Conservation (phyloP, 2,329 filamentous ascomycete genomes). For the Ramularia endophylla region DNA sequence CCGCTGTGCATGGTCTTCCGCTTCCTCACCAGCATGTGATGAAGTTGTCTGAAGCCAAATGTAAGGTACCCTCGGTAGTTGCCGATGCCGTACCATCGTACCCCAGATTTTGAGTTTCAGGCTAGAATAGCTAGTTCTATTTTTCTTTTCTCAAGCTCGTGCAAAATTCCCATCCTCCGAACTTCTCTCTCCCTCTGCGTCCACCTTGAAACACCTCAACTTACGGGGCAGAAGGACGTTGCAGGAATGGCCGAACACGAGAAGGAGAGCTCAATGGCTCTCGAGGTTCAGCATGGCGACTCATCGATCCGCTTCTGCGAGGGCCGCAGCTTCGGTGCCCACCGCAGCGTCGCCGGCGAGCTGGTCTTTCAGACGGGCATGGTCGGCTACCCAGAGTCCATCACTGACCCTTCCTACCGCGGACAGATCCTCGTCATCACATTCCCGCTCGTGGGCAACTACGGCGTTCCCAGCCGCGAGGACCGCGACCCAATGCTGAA, state of each 20-base stretch:
- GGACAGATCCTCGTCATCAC: constrained; percentile 96
- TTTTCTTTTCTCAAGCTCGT: background rate
- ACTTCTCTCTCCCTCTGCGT: background rate
- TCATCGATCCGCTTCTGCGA: constrained; percentile 59
- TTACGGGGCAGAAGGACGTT: constrained; percentile 8
- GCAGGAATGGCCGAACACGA: constrained; percentile 24
- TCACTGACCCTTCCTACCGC: constrained; percentile 81
- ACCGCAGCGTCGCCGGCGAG: constrained; percentile 92
- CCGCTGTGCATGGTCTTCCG: no score
- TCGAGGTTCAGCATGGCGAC: constrained; percentile 89
- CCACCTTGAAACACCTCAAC: background rate
- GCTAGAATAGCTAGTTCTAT: no score
- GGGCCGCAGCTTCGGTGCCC: constrained; percentile 92
- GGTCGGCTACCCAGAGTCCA: constrained; percentile 95
- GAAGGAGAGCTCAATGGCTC: constrained; percentile 51
- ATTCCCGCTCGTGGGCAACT: constrained; percentile 93
- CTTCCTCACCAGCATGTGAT: no score
- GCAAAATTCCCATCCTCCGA: constrained; percentile 3
- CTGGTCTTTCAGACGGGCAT: constrained; percentile 99
- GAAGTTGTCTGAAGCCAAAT: no score
- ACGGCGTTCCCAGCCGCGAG: constrained; percentile 87
- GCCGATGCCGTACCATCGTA: no score
- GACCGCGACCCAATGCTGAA: constrained; percentile 76
- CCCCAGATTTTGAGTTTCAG: no score
- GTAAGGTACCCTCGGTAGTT: no score